phyloP scores from a whole-genome alignment of 495 filamentous ascomycete genomes.

The Trichoderma asperelloides region DNA sequence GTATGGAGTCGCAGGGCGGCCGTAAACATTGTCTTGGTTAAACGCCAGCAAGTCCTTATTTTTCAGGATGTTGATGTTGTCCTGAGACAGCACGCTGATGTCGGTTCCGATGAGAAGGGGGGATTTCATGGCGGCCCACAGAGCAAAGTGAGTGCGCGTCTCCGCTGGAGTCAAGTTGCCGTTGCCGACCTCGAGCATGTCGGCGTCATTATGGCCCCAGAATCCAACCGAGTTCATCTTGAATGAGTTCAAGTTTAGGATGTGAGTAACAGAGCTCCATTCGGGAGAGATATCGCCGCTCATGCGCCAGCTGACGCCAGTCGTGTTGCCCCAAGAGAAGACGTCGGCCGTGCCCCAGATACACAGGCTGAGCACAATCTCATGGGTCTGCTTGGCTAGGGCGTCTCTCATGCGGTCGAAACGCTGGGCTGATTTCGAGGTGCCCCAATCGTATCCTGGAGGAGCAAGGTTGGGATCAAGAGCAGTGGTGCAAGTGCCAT shows the following conservation, averaged over 20 bases:
- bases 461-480: not conserved
- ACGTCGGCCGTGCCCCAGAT: conserved; percentile 39
- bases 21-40: conserved; percentile 49
- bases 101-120: conserved; percentile 33
- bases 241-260: conserved; percentile 45
- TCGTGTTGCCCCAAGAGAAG: conserved; percentile 37
- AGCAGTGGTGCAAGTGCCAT: conserved; percentile 25
- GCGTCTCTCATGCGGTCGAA: conserved; percentile 53
- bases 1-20: conserved; percentile 48
- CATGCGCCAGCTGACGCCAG: conserved; percentile 49
- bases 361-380: conserved; percentile 56
- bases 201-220: conserved; percentile 50
- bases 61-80: conserved; percentile 45
- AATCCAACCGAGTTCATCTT: conserved; percentile 39
- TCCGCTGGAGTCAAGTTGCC: conserved; percentile 42
- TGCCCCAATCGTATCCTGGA: conserved; percentile 43
- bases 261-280: conserved; percentile 8
- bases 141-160: conserved; percentile 33
- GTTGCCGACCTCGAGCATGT: conserved; percentile 66
- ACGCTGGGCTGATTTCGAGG: conserved; percentile 39
- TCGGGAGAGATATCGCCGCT: conserved; percentile 38
- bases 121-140: conserved; percentile 24
- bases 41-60: conserved; percentile 52
- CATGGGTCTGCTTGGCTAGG: conserved; percentile 40
- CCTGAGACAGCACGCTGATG: conserved; percentile 31